These are phyloP conservation scores for Lepiota subincarnata DNA, from an alignment of 768 basidiomycete genomes.

Conservation along the genomic window DNA sequence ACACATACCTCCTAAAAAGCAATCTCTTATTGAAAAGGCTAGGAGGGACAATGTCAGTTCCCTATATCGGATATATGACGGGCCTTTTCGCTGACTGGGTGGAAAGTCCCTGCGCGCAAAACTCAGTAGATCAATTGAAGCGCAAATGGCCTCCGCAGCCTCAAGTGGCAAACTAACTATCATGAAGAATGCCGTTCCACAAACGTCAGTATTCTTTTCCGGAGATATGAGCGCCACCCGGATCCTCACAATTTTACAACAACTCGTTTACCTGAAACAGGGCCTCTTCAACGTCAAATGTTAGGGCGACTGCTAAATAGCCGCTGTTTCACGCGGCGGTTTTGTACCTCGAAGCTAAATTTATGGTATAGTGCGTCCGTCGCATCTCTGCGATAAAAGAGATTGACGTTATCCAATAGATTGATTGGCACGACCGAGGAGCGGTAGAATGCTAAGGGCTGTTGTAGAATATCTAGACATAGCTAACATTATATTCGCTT, in stretches of 20 bases:
- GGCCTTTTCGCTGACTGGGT: background rate
- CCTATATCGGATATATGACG: background rate
- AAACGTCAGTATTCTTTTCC: constrained; percentile 29
- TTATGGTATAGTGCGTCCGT: too few species aligned
- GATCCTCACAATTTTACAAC: background rate
- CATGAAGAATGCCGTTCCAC: constrained; percentile 67
- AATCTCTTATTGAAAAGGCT: constrained; percentile 65
- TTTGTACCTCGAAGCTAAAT: background rate
- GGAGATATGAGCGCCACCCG: background rate
- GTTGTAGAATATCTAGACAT: constrained; percentile 1
- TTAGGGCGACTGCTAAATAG: constrained; percentile 4
- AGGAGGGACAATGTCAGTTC: constrained; percentile 67
- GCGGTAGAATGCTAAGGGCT: background rate
- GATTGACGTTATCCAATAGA: too few species aligned
- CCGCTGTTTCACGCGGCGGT: background rate
- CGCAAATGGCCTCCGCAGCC: constrained; percentile 86
- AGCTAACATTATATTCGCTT: background rate
- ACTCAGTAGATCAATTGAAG: constrained; percentile 89
- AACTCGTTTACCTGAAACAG: background rate
- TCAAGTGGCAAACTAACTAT: constrained; percentile 88
- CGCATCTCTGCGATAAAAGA: too few species aligned
- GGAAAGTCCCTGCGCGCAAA: constrained; percentile 78
- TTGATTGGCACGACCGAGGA: too few species aligned
- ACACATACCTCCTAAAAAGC: constrained; percentile 79
- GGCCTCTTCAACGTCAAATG: constrained; percentile 2